Base-by-base conservation (phyloP, 2,329 filamentous ascomycete genomes). In the Furcasterigmium sp. region DNA sequence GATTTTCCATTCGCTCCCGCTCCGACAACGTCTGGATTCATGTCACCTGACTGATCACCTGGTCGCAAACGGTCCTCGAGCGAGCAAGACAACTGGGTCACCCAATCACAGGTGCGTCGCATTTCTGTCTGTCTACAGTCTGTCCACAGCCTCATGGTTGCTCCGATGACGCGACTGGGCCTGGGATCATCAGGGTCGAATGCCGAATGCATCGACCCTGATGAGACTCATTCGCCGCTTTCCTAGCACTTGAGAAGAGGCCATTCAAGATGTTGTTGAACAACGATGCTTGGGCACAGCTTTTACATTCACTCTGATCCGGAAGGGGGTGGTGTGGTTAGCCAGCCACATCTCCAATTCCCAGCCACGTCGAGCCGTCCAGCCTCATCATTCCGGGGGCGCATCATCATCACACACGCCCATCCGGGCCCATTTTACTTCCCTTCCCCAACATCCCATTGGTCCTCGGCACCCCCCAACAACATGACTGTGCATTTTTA, bases 41-140 rank as follows among this genome's bases (percentile, higher is more conserved):
- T 37, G 44, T 51, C 49, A 51, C 43, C 49, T 49, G 47, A 51
- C 41, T 39, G 41, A 34, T 43, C 48, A 50, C 46, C 42, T 35
- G 32, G 18, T 35, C 32, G 32, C 32, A 35, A 17, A 17, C 32
- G n/a, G 32, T 9, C 7, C 32, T 35, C 11, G n/a, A 18, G n/a
- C 29, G 17, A 7, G 11, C 7, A 26, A 7, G 11, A 7, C 23
- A 26, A 7, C 15, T 17, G n/a, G 15, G 7, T 15, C 32, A 7
- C n/a, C 15, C 32, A 35, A 35, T 35, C 32, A 35, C 32, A 35
- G 32, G 32, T 35, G 32, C 32, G 32, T 35, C 32, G 32, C 32
- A 35, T 35, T 35, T 17, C n/a, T 35, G 29, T 32, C 29, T 14
- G 29, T 32, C 29, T 13, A n/a, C 11, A 7, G 23, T 26, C 23